Percentiles rank a stretch among this genome's conserved stretches.
phyloP scores from a whole-genome alignment of 441 rosid species.

The Breynia disticha region DNA sequence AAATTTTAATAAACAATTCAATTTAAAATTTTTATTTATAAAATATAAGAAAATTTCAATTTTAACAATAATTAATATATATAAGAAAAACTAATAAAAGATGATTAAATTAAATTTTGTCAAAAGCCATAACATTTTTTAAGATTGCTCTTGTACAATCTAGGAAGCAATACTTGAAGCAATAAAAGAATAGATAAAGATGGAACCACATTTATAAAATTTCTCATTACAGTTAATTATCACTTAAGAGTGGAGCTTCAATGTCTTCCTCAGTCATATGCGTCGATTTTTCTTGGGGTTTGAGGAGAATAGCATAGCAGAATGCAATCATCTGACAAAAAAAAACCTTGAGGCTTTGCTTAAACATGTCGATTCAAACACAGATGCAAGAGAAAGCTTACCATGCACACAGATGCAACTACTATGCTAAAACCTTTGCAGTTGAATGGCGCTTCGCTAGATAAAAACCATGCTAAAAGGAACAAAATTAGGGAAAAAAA shows the following conservation, averaged over 20 bases:
- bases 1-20: too few relatives aligned
- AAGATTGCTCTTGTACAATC: too few relatives aligned
- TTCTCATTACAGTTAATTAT: conserved; percentile 1
- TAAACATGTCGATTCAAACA: background rate
- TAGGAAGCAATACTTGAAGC: too few relatives aligned
- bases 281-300: conserved; percentile 9
- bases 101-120: too few relatives aligned
- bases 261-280: conserved; percentile 15
- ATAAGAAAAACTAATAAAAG: too few relatives aligned
- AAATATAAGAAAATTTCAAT: too few relatives aligned
- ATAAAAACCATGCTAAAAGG: conserved; percentile 39
- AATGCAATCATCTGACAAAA: conserved; percentile 28
- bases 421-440: conserved; percentile 55
- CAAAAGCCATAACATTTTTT: too few relatives aligned
- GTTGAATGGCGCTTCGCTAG: conserved; percentile 35
- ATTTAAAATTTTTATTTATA: too few relatives aligned
- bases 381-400: background rate
- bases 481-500: conserved; percentile 2
- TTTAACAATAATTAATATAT: too few relatives aligned
- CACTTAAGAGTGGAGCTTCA: conserved; percentile 26
- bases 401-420: conserved; percentile 40
- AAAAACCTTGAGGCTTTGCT: background rate
- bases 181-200: too few relatives aligned
- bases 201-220: too few relatives aligned
- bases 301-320: conserved; percentile 29